Conservation (phyloP, 495 filamentous ascomycete genomes). For the Staphylotrichum longicolle region DNA sequence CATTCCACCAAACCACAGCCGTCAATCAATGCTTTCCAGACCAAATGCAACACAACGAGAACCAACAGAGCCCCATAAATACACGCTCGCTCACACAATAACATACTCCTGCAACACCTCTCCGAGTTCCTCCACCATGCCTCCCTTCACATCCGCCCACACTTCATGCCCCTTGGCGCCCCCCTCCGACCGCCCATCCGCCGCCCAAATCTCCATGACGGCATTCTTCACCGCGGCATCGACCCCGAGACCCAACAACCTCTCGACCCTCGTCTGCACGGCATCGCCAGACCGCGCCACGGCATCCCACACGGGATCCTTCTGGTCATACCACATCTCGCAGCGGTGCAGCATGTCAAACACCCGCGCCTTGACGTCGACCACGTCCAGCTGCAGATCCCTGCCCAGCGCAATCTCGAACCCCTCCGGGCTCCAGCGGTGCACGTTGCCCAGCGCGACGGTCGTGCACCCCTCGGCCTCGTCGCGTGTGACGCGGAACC, state of each 20-base stretch:
- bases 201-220: constrained; percentile 45
- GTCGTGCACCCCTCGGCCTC: constrained; percentile 11
- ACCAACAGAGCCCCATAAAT: too few species aligned
- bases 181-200: constrained; percentile 34
- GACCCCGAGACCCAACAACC: constrained; percentile 36
- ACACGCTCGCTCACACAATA: constrained; percentile 17
- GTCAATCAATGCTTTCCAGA: too few species aligned
- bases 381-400: constrained; percentile 37
- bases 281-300: constrained; percentile 26
- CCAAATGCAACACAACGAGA: too few species aligned
- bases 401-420: constrained; percentile 35
- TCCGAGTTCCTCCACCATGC: not conserved
- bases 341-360: constrained; percentile 39
- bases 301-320: constrained; percentile 42
- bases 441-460: constrained; percentile 22
- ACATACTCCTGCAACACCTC: constrained; percentile 27
- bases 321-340: constrained; percentile 44
- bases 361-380: constrained; percentile 30
- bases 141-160: constrained; percentile 15
- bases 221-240: constrained; percentile 39
- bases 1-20: too few species aligned
- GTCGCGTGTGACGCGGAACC: constrained; percentile 16
- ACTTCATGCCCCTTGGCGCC: constrained; percentile 22
- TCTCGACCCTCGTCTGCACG: constrained; percentile 32
- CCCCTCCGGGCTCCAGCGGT: constrained; percentile 17